Evolutionary conservation across 2,329 filamentous ascomycete species (phyloP), one percentile per base, ranked within the genome.

Genomic region (Venturia pyrina): DNA sequence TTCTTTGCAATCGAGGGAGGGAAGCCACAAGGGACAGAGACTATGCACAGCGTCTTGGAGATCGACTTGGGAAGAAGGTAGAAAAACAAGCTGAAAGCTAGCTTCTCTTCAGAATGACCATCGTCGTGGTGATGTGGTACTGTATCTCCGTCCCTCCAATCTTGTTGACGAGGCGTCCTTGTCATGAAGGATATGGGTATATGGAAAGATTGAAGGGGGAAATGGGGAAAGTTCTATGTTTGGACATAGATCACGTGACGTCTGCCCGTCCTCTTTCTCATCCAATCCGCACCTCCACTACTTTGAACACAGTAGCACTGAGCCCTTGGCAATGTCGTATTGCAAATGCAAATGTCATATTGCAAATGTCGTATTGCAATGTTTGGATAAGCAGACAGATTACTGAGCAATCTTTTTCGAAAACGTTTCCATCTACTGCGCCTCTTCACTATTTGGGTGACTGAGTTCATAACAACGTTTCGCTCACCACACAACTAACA

Each of bases 1-100:
- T 95, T 95, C 77, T 91, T 96, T 77, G 32, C 72, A 7, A 2
- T 67, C 28, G 28, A 70, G 69, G 44, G 65, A 66, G 34, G 65
- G 28, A 44, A 67, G 61, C 60, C 56, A 40, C 57, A 65, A 15
- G 69, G 69, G 13, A 67, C 43, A 3, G 71, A 71, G n/a, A 70
- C 70, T 24, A 73, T 82, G 75, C 73, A 76, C 0, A 70, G 75
- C 68, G 78, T 79, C 0, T 66, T 82, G 63, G 75, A 81, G 71
- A 70, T 81, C 57, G 78, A 82, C 73, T 68, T 83, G 46, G 80
- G 80, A 19, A 71, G 75, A 59, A 67, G 72, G 57, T 66, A 59
- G 53, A 59, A 19, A 24, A 17, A 15, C 21, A 24, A 8, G 4
- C 11, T 15, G 3, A 10, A 5, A 13, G 10, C 15, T 24, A 4